phyloP scores from a whole-genome alignment of 169 alveolate species.

The Cryptosporidium viatorum region DNA sequence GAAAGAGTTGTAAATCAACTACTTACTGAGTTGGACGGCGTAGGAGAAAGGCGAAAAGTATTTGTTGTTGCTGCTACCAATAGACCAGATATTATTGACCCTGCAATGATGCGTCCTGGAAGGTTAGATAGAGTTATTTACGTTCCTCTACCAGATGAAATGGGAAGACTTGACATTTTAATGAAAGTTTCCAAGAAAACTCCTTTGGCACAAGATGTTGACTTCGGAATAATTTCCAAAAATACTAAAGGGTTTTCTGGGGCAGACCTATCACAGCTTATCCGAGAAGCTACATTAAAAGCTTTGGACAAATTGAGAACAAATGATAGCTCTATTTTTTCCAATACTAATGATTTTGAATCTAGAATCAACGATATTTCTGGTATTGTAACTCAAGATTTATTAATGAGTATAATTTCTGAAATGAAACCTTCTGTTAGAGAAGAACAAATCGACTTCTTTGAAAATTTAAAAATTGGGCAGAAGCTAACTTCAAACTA shows the following conservation, averaged over 20 bases:
- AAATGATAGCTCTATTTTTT: conserved; percentile 26
- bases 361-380: conserved; percentile 7
- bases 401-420: conserved; percentile 30
- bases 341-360: conserved; percentile 25
- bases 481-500: background rate
- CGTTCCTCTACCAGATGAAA: conserved; percentile 96
- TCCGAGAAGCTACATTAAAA: conserved; percentile 92
- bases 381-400: conserved; percentile 63
- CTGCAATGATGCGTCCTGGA: conserved; percentile 99
- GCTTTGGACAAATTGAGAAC: conserved; percentile 83
- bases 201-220: conserved; percentile 87
- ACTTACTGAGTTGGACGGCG: conserved; percentile 99
- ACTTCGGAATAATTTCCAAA: conserved; percentile 83
- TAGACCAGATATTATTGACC: conserved; percentile 99
- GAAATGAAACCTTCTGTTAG: conserved; percentile 66
- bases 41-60: conserved; percentile 91
- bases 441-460: conserved; percentile 48
- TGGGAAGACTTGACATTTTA: conserved; percentile 91
- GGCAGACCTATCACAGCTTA: conserved; percentile 94
- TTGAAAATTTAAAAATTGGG: conserved; percentile 20
- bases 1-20: conserved; percentile 98
- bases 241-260: conserved; percentile 91
- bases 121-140: conserved; percentile 91
- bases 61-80: conserved; percentile 99
- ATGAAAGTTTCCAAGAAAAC: conserved; percentile 87